phyloP scores from a whole-genome alignment of 2,329 filamentous ascomycete species.

The Fonsecaea pedrosoi region DNA sequence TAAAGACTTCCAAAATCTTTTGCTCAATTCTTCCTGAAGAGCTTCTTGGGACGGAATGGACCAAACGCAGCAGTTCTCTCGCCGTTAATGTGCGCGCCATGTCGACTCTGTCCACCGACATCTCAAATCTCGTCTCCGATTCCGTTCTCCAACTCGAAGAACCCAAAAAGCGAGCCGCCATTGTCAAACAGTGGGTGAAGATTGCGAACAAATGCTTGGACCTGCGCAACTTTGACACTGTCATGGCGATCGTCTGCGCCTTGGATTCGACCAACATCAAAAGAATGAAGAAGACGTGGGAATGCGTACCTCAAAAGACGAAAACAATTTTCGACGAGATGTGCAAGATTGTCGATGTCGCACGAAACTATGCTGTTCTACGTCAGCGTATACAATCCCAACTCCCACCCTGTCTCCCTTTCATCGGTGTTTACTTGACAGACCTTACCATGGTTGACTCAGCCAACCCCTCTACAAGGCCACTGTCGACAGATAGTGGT shows the following conservation, averaged over 20 bases:
- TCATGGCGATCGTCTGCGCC: constrained; percentile 97
- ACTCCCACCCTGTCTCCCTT: constrained; percentile 89
- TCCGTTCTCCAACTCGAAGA: constrained; percentile 89
- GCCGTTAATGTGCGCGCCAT: constrained; percentile 92
- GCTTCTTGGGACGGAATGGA: constrained; percentile 90
- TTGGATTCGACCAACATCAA: constrained; percentile 90
- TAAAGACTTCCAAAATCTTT: constrained; percentile 90
- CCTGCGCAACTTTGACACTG: constrained; percentile 91
- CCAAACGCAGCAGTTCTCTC: constrained; percentile 78
- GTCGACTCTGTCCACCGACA: constrained; percentile 88
- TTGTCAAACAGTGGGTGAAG: constrained; percentile 99
- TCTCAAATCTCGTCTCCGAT: constrained; percentile 91
- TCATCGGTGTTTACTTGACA: constrained; percentile 94
- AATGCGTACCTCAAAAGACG: constrained; percentile 80
- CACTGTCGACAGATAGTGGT: constrained; percentile 69
- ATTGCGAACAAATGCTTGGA: constrained; percentile 84
- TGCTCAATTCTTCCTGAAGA: constrained; percentile 92
- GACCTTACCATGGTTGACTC: constrained; percentile 96
- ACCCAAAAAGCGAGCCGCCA: constrained; percentile 84
- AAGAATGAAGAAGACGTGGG: constrained; percentile 90
- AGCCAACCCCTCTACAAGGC: constrained; percentile 85
- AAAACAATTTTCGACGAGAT: constrained; percentile 79
- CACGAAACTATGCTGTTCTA: constrained; percentile 88
- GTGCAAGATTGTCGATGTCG: constrained; percentile 83
- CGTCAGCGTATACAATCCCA: constrained; percentile 83